Percentiles rank a stretch among this genome's conserved stretches.
phyloP scores from a whole-genome alignment of 805 yeast species.

The Saccharomycodes ludwigii region DNA sequence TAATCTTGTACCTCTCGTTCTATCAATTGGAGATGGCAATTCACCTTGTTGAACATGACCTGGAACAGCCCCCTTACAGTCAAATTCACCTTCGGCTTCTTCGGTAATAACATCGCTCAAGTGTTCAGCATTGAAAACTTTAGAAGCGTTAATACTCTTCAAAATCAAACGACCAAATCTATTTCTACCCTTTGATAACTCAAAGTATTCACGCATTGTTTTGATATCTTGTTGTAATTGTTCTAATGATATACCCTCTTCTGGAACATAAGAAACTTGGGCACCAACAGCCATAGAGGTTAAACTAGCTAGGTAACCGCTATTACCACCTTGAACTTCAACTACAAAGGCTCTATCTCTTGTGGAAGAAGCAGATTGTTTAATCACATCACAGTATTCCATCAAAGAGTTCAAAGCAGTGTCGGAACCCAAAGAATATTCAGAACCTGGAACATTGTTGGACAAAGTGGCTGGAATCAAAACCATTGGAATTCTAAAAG shows the following conservation, averaged over 20 bases:
- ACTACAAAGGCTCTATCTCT: conserved; percentile 91
- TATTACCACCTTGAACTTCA: conserved; percentile 96
- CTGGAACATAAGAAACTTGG: conserved; percentile 66
- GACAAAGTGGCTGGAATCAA: conserved; percentile 92
- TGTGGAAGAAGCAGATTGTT: conserved; percentile 89
- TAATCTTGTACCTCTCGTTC: conserved; percentile 78
- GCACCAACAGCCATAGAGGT: conserved; percentile 86
- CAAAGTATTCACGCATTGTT: conserved; percentile 45
- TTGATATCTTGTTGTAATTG: conserved; percentile 56
- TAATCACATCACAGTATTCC: conserved; percentile 87
- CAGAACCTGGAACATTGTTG: conserved; percentile 98
- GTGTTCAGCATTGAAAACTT: conserved; percentile 67
- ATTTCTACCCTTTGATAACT: conserved; percentile 49
- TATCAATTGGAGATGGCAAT: conserved; percentile 86
- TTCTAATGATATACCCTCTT: conserved; percentile 46
- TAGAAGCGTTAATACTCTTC: conserved; percentile 62
- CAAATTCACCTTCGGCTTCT: conserved; percentile 67
- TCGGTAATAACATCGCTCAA: conserved; percentile 75
- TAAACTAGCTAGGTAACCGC: conserved; percentile 85
- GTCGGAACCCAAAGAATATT: conserved; percentile 88
- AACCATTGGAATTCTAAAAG: conserved; percentile 89
- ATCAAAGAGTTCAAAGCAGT: conserved; percentile 89
- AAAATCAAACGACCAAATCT: conserved; percentile 60
- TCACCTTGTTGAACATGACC: conserved; percentile 99
- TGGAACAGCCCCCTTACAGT: conserved; percentile 89